phyloP scores from a whole-genome alignment of 1,284 basidiomycete species.

The Erythrobasidium hasegawianum region DNA sequence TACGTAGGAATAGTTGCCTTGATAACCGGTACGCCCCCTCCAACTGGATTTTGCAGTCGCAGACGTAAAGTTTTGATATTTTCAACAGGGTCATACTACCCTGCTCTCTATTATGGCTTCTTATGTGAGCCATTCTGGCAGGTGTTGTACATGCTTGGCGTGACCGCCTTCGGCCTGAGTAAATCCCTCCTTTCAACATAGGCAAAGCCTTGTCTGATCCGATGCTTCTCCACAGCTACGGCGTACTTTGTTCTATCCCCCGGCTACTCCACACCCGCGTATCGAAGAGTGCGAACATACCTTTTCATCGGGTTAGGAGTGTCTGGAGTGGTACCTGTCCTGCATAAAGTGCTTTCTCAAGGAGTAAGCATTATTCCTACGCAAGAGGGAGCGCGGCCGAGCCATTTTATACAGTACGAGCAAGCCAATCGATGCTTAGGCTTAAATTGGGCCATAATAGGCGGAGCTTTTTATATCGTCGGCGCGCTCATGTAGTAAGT shows the following conservation, averaged over 20 bases:
- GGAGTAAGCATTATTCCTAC: conserved; percentile 32
- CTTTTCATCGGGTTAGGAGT: conserved; percentile 41
- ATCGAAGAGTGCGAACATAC: conserved; percentile 38
- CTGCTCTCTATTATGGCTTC: conserved; percentile 41
- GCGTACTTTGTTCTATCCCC: conserved; percentile 38
- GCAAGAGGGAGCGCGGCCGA: background rate
- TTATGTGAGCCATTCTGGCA: conserved; percentile 39
- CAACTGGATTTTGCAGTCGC: too few relatives aligned
- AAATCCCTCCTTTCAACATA: background rate
- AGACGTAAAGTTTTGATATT: background rate
- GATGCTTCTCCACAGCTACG: conserved; percentile 29
- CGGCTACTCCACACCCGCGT: conserved; percentile 38
- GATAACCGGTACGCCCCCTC: conserved; percentile 1
- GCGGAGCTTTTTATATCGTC: conserved; percentile 39
- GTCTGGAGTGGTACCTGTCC: conserved; percentile 40
- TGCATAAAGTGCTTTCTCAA: conserved; percentile 35
- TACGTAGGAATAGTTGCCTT: conserved; percentile 40
- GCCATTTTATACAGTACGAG: background rate
- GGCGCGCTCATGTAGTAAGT: conserved; percentile 40
- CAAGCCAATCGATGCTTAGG: conserved; percentile 26
- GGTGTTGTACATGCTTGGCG: conserved; percentile 38
- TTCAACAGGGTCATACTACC: conserved; percentile 37
- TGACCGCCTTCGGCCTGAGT: conserved; percentile 38
- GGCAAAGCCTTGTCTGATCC: too few relatives aligned
- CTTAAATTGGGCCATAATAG: conserved; percentile 37